These are phyloP conservation scores for Verbascum thapsus DNA, from an alignment of 257 asterid genomes.

Conservation along the genomic window DNA sequence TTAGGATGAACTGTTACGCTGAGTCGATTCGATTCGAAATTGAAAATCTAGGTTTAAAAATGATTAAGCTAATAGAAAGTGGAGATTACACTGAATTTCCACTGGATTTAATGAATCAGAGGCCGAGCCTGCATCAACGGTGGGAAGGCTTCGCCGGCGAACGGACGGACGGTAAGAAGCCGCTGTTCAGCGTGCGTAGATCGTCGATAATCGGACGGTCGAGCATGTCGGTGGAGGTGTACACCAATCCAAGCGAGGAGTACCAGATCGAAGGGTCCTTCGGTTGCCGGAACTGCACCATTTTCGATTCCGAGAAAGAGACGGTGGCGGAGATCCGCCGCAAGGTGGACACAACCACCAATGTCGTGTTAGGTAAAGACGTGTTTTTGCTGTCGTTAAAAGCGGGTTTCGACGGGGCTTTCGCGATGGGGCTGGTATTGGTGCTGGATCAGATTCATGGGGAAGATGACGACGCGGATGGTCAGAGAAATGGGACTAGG, in stretches of 20 bases:
- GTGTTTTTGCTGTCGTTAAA: conserved; percentile 44
- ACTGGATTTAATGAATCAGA: conserved; percentile 36
- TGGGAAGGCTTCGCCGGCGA: conserved; percentile 81
- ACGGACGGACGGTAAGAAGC: conserved; percentile 51
- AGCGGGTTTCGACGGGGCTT: conserved; percentile 65
- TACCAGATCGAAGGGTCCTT: conserved; percentile 69
- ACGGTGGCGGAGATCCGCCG: conserved; percentile 64
- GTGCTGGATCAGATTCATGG: conserved; percentile 61
- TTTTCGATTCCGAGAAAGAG: conserved; percentile 45
- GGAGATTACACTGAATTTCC: conserved; percentile 19
- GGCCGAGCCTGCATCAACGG: conserved; percentile 70
- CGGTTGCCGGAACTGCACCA: conserved; percentile 54
- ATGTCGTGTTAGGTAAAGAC: conserved; percentile 64
- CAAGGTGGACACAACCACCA: conserved; percentile 55
- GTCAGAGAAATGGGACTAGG: conserved; percentile 23
- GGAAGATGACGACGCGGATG: conserved; percentile 31
- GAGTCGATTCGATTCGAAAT: conserved; percentile 29
- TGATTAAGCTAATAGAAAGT: no score
- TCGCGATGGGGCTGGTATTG: conserved; percentile 66
- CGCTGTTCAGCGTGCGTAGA: conserved; percentile 68
- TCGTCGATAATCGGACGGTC: conserved; percentile 71
- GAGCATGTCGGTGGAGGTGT: conserved; percentile 55
- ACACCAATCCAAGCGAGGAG: conserved; percentile 47
- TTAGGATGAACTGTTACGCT: conserved; percentile 2
- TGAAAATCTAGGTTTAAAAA: no score